Evolutionary conservation across 352 stramenopile species (phyloP).

Genomic region (Pythium brassicae): DNA sequence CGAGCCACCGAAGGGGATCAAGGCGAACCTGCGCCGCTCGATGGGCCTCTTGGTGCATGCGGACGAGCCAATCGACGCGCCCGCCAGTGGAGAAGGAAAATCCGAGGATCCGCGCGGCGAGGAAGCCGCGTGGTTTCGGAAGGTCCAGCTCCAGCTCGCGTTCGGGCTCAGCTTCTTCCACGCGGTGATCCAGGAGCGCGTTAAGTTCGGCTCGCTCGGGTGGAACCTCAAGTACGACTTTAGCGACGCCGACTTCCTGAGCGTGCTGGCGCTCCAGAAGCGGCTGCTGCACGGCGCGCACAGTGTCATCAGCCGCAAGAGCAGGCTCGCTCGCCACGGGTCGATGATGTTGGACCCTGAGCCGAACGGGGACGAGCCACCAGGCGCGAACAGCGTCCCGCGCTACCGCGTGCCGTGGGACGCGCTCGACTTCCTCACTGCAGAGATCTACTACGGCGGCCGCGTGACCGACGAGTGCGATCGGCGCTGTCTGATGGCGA

Average conservation of each 20-base stretch:
- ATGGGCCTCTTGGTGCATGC: slow-evolving; percentile 34
- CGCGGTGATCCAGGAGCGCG: slow-evolving; percentile 64
- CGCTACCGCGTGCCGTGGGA: slow-evolving; percentile 57
- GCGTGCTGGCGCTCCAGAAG: slow-evolving; percentile 52
- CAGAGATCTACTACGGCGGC: slow-evolving; percentile 80
- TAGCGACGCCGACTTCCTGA: slow-evolving; percentile 72
- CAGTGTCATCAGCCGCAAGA: neutral
- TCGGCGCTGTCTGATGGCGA: slow-evolving; percentile 61
- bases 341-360: slow-evolving; percentile 3
- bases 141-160: slow-evolving; percentile 47
- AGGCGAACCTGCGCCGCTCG: slow-evolving; percentile 68
- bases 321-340: neutral
- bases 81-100: too few relatives aligned
- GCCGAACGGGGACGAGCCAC: neutral
- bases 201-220: slow-evolving; percentile 69
- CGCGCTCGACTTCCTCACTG: slow-evolving; percentile 70
- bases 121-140: slow-evolving; percentile 10
- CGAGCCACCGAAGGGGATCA: slow-evolving; percentile 66
- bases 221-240: slow-evolving; percentile 84
- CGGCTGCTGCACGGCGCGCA: slow-evolving; percentile 29
- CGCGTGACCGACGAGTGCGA: slow-evolving; percentile 83
- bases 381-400: neutral
- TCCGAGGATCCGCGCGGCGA: too few relatives aligned
- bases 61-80: slow-evolving; percentile 2
- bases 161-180: slow-evolving; percentile 82